Conservation (phyloP, 2,329 filamentous ascomycete species). For the Phaeosphaeriaceae sp. region DNA sequence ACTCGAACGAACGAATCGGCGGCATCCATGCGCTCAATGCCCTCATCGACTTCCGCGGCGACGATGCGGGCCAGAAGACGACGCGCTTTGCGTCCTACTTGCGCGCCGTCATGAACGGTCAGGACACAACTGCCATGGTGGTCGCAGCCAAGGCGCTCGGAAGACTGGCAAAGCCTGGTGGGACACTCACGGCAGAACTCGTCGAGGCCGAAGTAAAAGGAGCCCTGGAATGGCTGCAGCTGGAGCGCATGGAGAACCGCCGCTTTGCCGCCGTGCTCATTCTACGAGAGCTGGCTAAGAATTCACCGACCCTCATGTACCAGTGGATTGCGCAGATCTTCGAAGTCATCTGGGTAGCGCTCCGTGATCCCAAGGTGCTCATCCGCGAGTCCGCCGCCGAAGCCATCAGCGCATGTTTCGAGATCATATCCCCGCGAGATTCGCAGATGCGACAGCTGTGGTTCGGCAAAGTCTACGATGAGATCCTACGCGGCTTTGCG, state of each 20-base stretch:
- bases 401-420: conserved; percentile 92
- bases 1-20: conserved; percentile 86
- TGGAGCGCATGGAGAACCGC: conserved; percentile 90
- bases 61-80: conserved; percentile 91
- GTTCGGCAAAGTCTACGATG: conserved; percentile 90
- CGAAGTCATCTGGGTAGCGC: conserved; percentile 93
- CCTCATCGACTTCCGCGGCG: conserved; percentile 94
- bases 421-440: conserved; percentile 93
- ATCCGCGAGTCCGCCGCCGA: conserved; percentile 93
- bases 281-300: conserved; percentile 86
- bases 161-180: conserved; percentile 88
- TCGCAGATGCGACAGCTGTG: conserved; percentile 83
- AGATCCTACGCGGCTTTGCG: conserved; percentile 79
- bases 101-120: conserved; percentile 84
- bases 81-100: conserved; percentile 93
- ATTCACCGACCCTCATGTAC: conserved; percentile 94
- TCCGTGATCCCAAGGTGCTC: conserved; percentile 86
- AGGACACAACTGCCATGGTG: conserved; percentile 89
- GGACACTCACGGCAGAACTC: conserved; percentile 90
- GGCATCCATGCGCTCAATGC: conserved; percentile 91
- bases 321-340: conserved; percentile 94
- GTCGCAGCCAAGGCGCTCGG: conserved; percentile 88
- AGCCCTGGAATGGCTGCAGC: conserved; percentile 94
- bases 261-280: conserved; percentile 93
- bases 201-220: conserved; percentile 98